Percentiles rank a stretch among this genome's conserved stretches.
These are phyloP conservation scores for Penicillium flavigenum DNA, from an alignment of 495 filamentous ascomycete species.

Conservation along the genomic window DNA sequence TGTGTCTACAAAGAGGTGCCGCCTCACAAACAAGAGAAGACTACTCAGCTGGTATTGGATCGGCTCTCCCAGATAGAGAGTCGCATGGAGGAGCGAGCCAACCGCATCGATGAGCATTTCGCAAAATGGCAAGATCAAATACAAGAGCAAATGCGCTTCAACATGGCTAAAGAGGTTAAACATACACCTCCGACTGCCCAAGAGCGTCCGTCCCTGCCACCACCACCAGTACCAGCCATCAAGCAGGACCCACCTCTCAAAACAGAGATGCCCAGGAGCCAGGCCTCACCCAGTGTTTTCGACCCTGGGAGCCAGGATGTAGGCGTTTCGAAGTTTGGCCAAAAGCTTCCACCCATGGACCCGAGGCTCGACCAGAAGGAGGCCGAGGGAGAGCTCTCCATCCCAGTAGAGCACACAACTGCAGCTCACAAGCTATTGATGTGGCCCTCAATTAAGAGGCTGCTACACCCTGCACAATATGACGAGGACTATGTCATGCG, in stretches of 20 bases:
- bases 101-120: constrained; percentile 20
- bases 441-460: constrained; percentile 61
- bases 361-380: constrained; percentile 18
- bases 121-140: constrained; percentile 14
- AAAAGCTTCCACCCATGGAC: constrained; percentile 6
- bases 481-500: constrained; percentile 68
- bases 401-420: constrained; percentile 77
- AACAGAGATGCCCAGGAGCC: not conserved
- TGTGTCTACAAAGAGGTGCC: constrained; percentile 63
- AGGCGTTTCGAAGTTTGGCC: constrained; percentile 1
- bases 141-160: constrained; percentile 4
- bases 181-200: constrained; percentile 7
- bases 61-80: constrained; percentile 34
- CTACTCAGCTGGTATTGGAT: constrained; percentile 39
- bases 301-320: not conserved
- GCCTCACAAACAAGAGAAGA: constrained; percentile 56
- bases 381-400: constrained; percentile 56
- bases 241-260: constrained; percentile 16
- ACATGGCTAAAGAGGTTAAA: not conserved
- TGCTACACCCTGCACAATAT: constrained; percentile 51
- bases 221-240: not conserved
- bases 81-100: constrained; percentile 25
- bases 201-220: not conserved
- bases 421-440: constrained; percentile 74
- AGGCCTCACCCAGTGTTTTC: not conserved